Evolutionary conservation across 2,329 filamentous ascomycete species (phyloP), one percentile per base, ranked within the genome.

Genomic region (Davidsoniella eucalypti): DNA sequence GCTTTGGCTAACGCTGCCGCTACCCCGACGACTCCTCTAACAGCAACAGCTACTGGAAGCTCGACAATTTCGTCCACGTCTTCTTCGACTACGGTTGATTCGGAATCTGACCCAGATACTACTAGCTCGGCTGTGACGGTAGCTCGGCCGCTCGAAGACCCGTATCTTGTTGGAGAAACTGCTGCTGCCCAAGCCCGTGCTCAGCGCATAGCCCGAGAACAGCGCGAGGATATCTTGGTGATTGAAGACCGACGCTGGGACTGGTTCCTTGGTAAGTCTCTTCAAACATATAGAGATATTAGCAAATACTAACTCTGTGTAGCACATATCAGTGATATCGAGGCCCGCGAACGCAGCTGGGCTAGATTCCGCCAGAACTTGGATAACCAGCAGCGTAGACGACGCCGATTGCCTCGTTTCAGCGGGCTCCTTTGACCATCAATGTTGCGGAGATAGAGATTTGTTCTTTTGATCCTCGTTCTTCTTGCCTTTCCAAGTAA

Each of bases 141-240:
- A 14, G 14, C 23, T 6, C 67, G 71, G 5, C 78, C 76, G 2
- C 67, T 80, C 16, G 80, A 84, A 62, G 80, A 84, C 56, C 80
- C 79, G 0, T 71, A 79, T 51, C 65, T 84, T 8, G 80, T 84
- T 2, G 80, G 80, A 33, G 78, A 82, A 63, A 70, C 70, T 47
- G 80, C 78, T 3, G 80, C 80, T 2, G 66, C 68, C 8, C 62
- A 69, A 54, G 76, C 78, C 6, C 67, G 75, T 41, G 63, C 65
- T n/a, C 73, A 75, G 58, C 68, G 80, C 54, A 61, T 80, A 25
- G 69, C 69, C n/a, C 65, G 71, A 48, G 73, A 80, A 62, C 69
- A 67, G 38, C 69, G 69, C 1, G 71, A 73, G 23, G 73, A 75
- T 52, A 62, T 76, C 40, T 63, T 82, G 50, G 62, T 72, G 41